Conservation (phyloP, 495 filamentous ascomycete species). For the Daldinia grandis region DNA sequence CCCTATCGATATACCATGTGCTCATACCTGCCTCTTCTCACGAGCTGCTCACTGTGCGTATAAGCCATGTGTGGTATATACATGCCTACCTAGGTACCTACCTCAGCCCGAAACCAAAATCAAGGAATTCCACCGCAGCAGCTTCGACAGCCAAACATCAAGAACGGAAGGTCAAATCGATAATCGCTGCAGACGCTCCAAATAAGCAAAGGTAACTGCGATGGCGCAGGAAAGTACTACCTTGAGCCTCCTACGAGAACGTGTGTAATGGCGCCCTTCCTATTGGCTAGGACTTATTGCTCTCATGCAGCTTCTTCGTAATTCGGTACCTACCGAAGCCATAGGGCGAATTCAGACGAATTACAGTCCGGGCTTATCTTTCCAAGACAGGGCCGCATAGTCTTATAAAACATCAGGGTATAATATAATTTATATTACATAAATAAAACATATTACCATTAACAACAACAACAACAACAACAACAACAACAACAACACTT, state of each 20-base stretch:
- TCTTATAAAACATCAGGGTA: not conserved
- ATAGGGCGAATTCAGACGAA: not conserved
- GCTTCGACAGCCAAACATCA: not conserved
- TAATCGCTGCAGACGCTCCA: constrained; percentile 10
- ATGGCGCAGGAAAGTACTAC: constrained; percentile 19
- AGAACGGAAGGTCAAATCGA: constrained; percentile 34
- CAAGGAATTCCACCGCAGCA: not conserved
- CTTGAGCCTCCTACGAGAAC: constrained; percentile 31
- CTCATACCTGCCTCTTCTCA: constrained; percentile 23
- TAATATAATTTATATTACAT: not conserved
- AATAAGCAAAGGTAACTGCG: constrained; percentile 4
- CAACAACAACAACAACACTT: too few species aligned
- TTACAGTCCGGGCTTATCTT: constrained; percentile 1
- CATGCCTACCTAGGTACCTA: not conserved
- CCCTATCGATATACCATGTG: constrained; percentile 5
- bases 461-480: too few species aligned
- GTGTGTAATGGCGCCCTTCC: constrained; percentile 25
- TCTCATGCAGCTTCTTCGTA: constrained; percentile 22
- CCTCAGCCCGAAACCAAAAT: too few species aligned
- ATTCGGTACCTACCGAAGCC: constrained; percentile 14
- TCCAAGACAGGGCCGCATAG: constrained; percentile 17
- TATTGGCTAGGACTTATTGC: constrained; percentile 28
- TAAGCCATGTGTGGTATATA: constrained; percentile 30
- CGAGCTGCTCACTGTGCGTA: not conserved
- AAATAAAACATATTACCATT: not conserved